Evolutionary conservation across 2,329 filamentous ascomycete species (phyloP).

Genomic region (Neoscytalidium dimidiatum): DNA sequence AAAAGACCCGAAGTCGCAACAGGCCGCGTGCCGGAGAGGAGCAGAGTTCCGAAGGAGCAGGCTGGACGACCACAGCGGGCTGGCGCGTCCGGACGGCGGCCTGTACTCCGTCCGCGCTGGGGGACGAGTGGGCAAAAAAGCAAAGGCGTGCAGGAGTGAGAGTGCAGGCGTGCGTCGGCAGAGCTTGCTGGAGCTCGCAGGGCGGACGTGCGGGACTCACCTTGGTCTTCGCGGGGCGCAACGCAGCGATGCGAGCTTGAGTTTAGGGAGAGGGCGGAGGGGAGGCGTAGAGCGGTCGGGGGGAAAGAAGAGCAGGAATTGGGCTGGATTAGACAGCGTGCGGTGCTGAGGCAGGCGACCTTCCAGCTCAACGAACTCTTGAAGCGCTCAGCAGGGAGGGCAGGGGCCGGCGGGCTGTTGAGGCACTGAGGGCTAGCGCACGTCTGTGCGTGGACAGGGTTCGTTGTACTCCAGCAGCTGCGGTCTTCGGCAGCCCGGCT

Average conservation of each 20-base stretch:
- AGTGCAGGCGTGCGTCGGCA: neutral
- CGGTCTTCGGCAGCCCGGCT: neutral
- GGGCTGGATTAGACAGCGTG: neutral
- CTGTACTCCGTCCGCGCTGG: neutral
- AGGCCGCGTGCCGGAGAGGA: neutral
- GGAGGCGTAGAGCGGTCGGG: neutral
- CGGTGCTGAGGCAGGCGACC: neutral
- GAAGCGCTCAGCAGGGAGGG: slow-evolving; percentile 3
- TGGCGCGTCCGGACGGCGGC: neutral
- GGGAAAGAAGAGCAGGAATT: slow-evolving; percentile 13
- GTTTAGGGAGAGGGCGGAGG: neutral
- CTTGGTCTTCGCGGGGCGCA: slow-evolving; percentile 9
- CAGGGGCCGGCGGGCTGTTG: slow-evolving; percentile 1
- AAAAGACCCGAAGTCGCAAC: neutral
- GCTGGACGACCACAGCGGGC: neutral
- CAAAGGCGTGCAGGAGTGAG: neutral
- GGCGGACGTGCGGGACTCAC: neutral
- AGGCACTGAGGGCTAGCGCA: neutral
- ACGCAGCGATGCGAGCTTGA: slow-evolving; percentile 1
- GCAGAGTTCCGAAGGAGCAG: neutral
- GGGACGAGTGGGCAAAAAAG: too few relatives aligned
- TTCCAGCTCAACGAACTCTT: neutral
- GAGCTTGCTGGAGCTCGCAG: neutral
- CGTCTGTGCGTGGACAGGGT: neutral
- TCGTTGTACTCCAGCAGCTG: neutral